Evolutionary conservation across 805 yeast species (phyloP), one percentile per base, ranked within the genome.

Genomic region (Teunomyces atbi): DNA sequence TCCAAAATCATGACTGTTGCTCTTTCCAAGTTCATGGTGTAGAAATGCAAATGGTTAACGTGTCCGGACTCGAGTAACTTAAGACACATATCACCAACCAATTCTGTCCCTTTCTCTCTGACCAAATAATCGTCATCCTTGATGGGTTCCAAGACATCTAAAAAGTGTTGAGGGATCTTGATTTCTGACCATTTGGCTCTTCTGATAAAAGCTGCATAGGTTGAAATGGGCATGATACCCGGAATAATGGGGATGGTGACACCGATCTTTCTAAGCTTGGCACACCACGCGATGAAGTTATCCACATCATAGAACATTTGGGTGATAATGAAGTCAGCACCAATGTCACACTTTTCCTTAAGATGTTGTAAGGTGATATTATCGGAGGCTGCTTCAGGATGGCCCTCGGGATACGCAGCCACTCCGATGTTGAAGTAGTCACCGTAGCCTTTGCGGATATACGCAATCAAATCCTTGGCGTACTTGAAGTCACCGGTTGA

Each of bases 171-270:
- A 3, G 99, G 99, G 48, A 94, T 77, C 34, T 77, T 67, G 56
- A 94, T 84, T 59, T 87, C 86, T 49, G 96, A 89, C 99, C 99
- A 94, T 45, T 82, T 82, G 15, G 97, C 96, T 64, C 99, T 82
- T 72, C 99, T 84, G 52, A 90, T 66, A 64, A 94, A 94, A 3
- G 96, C 82, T 20, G 95, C 86, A 68, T 92, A 91, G 3, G 97
- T 89, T n/a, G 96, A 83, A 48, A 94, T 91, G 18, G 99, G 99
- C 99, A 94, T 94, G 66, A 94, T 90, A 11, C 99, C 99, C 1
- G 99, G 99, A 49, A 94, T 84, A 54, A 94, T 87, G 23, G 98
- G 98, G 44, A 88, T 82, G 33, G 74, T 74, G 52, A 94, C 78
- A 18, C 96, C 97, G 18, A 73, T 71, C 18, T 75, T 81, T 55